Percentiles rank a stretch among this genome's conserved stretches.
phyloP scores from a whole-genome alignment of 202 grass and related monocot species.

The Tripidium arundinaceum region DNA sequence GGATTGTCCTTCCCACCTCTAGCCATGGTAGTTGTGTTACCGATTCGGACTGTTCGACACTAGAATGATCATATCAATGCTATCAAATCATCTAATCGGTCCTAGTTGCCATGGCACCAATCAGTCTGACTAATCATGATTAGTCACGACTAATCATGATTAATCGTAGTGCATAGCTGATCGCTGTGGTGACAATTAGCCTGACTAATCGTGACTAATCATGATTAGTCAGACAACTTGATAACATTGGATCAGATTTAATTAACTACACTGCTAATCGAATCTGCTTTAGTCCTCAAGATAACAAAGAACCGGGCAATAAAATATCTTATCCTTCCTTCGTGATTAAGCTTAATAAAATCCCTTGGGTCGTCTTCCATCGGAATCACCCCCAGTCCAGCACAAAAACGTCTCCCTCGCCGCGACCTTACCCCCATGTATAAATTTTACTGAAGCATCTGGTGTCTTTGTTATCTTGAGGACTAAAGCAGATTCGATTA shows the following conservation, averaged over 20 bases:
- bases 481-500: neutral
- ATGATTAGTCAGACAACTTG: too few relatives aligned
- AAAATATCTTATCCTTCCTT: conserved; percentile 7
- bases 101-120: too few relatives aligned
- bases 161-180: too few relatives aligned
- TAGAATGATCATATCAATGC: neutral
- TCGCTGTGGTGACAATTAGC: too few relatives aligned
- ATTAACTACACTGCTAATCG: neutral
- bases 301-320: neutral
- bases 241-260: too few relatives aligned
- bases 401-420: neutral
- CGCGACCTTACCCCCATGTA: neutral
- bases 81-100: too few relatives aligned
- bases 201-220: too few relatives aligned
- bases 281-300: conserved; percentile 17
- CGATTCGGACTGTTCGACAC: too few relatives aligned
- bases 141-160: too few relatives aligned
- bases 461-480: neutral
- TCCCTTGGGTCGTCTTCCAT: neutral
- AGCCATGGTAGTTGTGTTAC: neutral
- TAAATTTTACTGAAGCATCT: neutral
- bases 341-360: conserved; percentile 26
- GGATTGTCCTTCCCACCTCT: too few relatives aligned
- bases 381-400: neutral
- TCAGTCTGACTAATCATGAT: too few relatives aligned